Evolutionary conservation across 768 basidiomycete species (phyloP).

Genomic region (Candolleomyces efflorescens): DNA sequence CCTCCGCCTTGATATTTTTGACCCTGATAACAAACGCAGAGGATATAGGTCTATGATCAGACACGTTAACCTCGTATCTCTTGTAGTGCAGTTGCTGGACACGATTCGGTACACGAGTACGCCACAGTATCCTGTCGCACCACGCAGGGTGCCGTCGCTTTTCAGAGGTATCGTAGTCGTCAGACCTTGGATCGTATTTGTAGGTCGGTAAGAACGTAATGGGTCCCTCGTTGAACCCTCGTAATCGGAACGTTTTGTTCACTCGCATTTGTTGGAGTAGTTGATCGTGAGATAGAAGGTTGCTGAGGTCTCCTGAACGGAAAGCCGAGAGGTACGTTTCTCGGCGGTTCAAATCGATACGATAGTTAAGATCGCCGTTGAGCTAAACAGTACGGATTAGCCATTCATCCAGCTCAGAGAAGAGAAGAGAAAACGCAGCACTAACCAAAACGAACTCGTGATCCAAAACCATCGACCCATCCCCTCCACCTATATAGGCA

Average conservation of each 20-base stretch:
- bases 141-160: constrained; percentile 90
- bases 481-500: constrained; percentile 85
- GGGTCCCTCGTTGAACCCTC: constrained; percentile 76
- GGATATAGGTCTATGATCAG: constrained; percentile 88
- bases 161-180: constrained; percentile 83
- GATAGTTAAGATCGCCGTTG: constrained; percentile 96
- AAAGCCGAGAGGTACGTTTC: constrained; percentile 75
- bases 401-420: neutral
- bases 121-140: constrained; percentile 94
- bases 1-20: constrained; percentile 62
- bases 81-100: constrained; percentile 68
- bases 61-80: constrained; percentile 83
- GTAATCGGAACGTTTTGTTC: constrained; percentile 85
- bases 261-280: constrained; percentile 82
- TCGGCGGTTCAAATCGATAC: constrained; percentile 84
- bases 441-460: constrained; percentile 91
- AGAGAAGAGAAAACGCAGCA: constrained; percentile 12
- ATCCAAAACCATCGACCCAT: constrained; percentile 89
- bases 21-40: constrained; percentile 71
- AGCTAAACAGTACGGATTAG: constrained; percentile 39
- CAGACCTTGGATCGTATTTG: constrained; percentile 83
- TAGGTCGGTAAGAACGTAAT: constrained; percentile 88
- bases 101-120: constrained; percentile 48
- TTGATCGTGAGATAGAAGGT: constrained; percentile 78
- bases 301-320: constrained; percentile 57